Base-by-base conservation (phyloP, 2,329 filamentous ascomycete species). In the Beauveria caledonica region DNA sequence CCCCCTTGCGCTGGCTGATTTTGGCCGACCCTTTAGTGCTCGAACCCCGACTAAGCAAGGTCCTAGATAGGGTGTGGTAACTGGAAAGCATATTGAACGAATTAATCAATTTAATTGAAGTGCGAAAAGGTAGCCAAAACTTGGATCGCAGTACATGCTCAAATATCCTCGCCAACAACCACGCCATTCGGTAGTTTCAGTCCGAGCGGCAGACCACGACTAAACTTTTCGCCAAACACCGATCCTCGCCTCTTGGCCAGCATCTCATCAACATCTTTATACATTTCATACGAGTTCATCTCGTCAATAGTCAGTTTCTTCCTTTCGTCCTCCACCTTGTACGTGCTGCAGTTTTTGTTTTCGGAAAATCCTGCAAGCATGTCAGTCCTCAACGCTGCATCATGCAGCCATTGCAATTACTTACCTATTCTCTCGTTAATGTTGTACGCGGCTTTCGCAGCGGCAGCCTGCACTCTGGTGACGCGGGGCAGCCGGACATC, bases 281-380 rank as follows among this genome's bases (percentile, higher is more conserved):
- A 78, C 80, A 86, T 83, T 65, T 86, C 80, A 63, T 86, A 85
- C 76, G 76, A 75, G 62, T 88, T 88, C 84, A 88, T 87, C 69
- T 88, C 85, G 63, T 87, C 84, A 54, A 88, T 87, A 0, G 86
- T 88, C 36, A 88, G 67, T 63, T 86, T 85, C 51, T 82, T 78
- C 64, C 76, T 80, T 65, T 84, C 78, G 56, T 87, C 80, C 63
- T 82, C 79, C 0, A 88, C 85, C 66, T 83, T 84, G 71, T 88
- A 88, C 0, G 77, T 79, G 0, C 78, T 69, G 15, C 73, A 79
- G 44, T 78, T 65, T 29, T 78, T 86, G 67, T 88, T 87, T 42
- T 77, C 78, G 0, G 83, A 86, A 71, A 88, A 88, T 0, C 84
- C 84, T 78, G 36, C 19, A 36, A 5, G 29, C 8, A 39, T 21